Evolutionary conservation across 306 rosid species (phyloP), one percentile per base, ranked within the genome.

Genomic region (Bauhinia variegata): DNA sequence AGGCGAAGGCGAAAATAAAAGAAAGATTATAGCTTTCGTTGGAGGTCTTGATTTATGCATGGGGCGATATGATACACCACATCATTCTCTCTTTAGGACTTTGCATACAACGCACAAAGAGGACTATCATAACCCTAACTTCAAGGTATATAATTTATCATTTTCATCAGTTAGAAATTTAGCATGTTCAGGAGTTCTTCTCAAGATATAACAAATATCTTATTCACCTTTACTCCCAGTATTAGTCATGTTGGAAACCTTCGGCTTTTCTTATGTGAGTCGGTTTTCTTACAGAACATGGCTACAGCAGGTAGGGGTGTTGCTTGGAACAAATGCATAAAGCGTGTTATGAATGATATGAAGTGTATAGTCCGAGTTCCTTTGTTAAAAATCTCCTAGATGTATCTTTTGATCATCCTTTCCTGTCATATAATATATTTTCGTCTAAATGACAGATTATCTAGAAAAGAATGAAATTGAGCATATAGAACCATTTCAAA

Each of bases 41-140:
- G 98, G 98, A 73, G 98, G 98, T 44, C 96, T 92, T 78, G 98
- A 92, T 76, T 74, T 92, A 53, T 86, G 96, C 74, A 54, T 52
- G 28, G 98, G 98, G 5, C 85, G 96, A 70, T 89, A 92, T 33
- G 98, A 92, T 68, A 79, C 91, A 17, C 96, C 92, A 3, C 51
- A 71, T 4, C 98, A 92, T 83, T 78, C 83, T 54, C 30, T 92
- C 65, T 76, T 86, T 63, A 78, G 83, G 71, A 86, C 93, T 47
- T 52, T 89, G 71, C 51, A 86, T 54, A 89, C 96, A 44, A 73
- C 82, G 34, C 96, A 87, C 69, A 78, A 76, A 54, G 83, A 92
- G 67, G 98, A 92, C 79, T 86, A 32, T 72, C 89, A 85, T 71
- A 92, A 92, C 68, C 89, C 95, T 53, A 92, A 73, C 68, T 88